Percentiles rank a stretch among this genome's conserved stretches.
phyloP scores from a whole-genome alignment of 2,329 filamentous ascomycete species.

The Epichloe aotearoae region DNA sequence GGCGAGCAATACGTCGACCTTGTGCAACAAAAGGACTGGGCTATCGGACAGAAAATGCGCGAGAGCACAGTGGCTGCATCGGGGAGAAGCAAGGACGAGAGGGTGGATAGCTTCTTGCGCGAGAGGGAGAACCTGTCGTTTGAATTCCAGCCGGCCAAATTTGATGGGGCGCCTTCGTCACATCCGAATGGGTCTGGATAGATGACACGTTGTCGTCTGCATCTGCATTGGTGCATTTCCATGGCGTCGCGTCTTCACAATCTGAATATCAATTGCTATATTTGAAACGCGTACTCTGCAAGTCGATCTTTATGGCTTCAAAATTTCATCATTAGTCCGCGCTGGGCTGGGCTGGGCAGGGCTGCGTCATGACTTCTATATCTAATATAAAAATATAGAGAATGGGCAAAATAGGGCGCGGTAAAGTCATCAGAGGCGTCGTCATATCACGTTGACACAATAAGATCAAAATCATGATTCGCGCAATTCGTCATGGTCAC shows the following conservation, averaged over 20 bases:
- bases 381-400: too few species aligned
- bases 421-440: neutral
- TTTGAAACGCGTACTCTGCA: too few species aligned
- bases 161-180: slow-evolving; percentile 12
- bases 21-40: slow-evolving; percentile 50
- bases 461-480: neutral
- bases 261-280: too few species aligned
- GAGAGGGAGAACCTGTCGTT: slow-evolving; percentile 44
- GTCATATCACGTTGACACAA: neutral
- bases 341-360: too few species aligned
- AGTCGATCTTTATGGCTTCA: too few species aligned
- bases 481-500: neutral
- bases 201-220: neutral
- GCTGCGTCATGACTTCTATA: too few species aligned
- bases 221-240: too few species aligned
- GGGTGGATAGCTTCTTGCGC: slow-evolving; percentile 66
- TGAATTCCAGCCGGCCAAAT: slow-evolving; percentile 19
- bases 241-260: too few species aligned
- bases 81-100: slow-evolving; percentile 43
- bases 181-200: slow-evolving; percentile 4
- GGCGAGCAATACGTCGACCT: slow-evolving; percentile 51
- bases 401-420: too few species aligned
- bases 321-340: too few species aligned
- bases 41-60: slow-evolving; percentile 47
- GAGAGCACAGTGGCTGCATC: slow-evolving; percentile 39